Conservation (phyloP, 306 rosid genomes). For the Cotoneaster glaucophyllus region DNA sequence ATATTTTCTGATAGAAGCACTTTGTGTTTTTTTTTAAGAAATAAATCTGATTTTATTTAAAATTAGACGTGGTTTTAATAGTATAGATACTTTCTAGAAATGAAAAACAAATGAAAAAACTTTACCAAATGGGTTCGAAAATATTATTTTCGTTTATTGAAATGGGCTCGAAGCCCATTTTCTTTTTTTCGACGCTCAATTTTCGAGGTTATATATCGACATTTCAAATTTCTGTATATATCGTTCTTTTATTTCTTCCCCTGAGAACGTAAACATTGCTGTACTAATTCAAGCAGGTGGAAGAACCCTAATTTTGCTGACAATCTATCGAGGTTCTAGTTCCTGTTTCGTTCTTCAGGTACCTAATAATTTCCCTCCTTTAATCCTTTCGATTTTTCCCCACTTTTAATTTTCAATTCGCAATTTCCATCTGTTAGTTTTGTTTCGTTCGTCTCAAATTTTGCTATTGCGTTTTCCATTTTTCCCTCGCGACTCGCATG, state of each 20-base stretch:
- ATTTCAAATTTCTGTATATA: not conserved
- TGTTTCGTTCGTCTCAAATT: not conserved
- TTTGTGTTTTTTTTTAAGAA: no score
- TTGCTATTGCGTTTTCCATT: not conserved
- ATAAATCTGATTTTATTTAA: no score
- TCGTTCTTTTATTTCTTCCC: not conserved
- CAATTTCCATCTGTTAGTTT: not conserved
- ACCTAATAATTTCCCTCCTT: not conserved
- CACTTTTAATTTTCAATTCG: not conserved
- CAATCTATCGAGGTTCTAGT: not conserved
- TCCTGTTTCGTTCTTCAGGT: slow-evolving; percentile 23
- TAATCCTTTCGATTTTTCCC: not conserved
- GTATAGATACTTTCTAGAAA: no score
- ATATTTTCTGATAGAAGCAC: no score
- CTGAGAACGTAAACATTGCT: not conserved
- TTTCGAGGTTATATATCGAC: not conserved
- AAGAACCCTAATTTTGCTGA: slow-evolving; percentile 37
- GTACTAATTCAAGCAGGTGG: not conserved
- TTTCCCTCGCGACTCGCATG: not conserved
- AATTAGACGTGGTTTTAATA: no score
- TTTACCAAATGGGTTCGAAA: no score
- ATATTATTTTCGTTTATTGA: not conserved
- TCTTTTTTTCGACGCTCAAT: no score
- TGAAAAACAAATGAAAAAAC: no score
- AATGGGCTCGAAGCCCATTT: not conserved